Evolutionary conservation across 2,329 filamentous ascomycete genomes (phyloP).

Genomic region (Pseudogymnoascus sp.): DNA sequence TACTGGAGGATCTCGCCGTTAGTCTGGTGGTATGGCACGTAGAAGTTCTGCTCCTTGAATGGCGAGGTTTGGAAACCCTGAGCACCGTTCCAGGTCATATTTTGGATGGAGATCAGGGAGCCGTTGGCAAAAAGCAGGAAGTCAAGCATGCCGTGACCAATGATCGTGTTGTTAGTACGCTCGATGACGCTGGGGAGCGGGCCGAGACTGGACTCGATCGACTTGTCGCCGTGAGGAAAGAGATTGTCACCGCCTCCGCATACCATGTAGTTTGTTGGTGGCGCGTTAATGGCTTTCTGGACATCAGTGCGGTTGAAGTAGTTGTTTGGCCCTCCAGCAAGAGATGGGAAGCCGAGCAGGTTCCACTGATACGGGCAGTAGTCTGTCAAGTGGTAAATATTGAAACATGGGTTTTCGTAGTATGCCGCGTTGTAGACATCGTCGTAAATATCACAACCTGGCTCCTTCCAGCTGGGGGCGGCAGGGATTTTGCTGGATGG

Average conservation of each 20-base stretch:
- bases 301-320: slow-evolving; percentile 59
- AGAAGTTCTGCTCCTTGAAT: slow-evolving; percentile 20
- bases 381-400: slow-evolving; percentile 54
- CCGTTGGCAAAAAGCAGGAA: slow-evolving; percentile 57
- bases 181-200: slow-evolving; percentile 55
- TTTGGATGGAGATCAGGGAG: slow-evolving; percentile 57
- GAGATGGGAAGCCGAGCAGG: slow-evolving; percentile 35
- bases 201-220: slow-evolving; percentile 40
- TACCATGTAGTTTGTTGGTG: slow-evolving; percentile 42
- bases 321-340: slow-evolving; percentile 45
- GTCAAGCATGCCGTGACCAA: slow-evolving; percentile 56
- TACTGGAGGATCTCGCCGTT: slow-evolving; percentile 41
- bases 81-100: slow-evolving; percentile 62
- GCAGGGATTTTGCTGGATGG: slow-evolving; percentile 46
- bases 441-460: slow-evolving; percentile 25
- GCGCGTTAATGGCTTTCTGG: slow-evolving; percentile 52
- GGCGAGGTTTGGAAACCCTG: slow-evolving; percentile 51
- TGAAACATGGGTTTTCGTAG: slow-evolving; percentile 57
- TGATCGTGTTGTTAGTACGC: slow-evolving; percentile 50
- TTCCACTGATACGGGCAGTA: slow-evolving; percentile 31
- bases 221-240: slow-evolving; percentile 40
- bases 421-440: slow-evolving; percentile 43
- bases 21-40: slow-evolving; percentile 36
- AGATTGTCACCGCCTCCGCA: slow-evolving; percentile 43
- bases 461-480: slow-evolving; percentile 14